Conservation (phyloP, 768 basidiomycete genomes). For the Serendipita sp. region DNA sequence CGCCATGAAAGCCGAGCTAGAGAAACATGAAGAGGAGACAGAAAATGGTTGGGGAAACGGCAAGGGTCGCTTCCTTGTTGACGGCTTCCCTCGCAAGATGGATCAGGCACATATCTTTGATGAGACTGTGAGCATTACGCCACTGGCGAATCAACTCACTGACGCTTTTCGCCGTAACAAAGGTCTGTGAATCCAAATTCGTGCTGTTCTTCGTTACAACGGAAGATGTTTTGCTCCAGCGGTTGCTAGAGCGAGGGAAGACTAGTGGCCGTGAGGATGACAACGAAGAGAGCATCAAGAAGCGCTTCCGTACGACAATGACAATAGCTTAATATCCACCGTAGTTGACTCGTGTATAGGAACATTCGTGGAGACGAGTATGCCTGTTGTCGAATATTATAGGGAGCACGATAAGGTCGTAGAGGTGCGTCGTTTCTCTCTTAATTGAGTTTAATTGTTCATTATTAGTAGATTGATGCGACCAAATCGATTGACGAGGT, state of each 20-base stretch:
- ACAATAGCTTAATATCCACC: not conserved
- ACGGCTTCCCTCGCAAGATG: constrained; percentile 98
- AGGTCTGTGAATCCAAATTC: constrained; percentile 68
- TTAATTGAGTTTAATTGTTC: not conserved
- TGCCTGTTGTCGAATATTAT: constrained; percentile 89
- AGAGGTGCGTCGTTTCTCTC: constrained; percentile 35
- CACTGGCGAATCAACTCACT: not conserved
- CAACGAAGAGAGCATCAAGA: constrained; percentile 84
- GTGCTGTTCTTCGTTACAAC: constrained; percentile 80
- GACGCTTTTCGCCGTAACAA: not conserved
- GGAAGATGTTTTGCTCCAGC: constrained; percentile 70
- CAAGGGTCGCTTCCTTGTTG: constrained; percentile 77
- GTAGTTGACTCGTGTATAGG: constrained; percentile 23
- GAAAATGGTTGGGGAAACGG: constrained; percentile 48
- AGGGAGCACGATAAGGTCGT: constrained; percentile 48
- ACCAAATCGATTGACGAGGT: constrained; percentile 55
- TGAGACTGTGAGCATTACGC: constrained; percentile 38
- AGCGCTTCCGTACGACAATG: constrained; percentile 67
- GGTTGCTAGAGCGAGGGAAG: constrained; percentile 78
- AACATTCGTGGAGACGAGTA: constrained; percentile 73
- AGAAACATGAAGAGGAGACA: constrained; percentile 22
- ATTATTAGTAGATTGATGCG: constrained; percentile 40
- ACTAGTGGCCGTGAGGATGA: constrained; percentile 94
- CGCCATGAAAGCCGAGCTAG: constrained; percentile 58
- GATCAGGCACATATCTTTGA: constrained; percentile 93